Evolutionary conservation across 305 asterid species (phyloP).

Genomic region (Plantago rigida): DNA sequence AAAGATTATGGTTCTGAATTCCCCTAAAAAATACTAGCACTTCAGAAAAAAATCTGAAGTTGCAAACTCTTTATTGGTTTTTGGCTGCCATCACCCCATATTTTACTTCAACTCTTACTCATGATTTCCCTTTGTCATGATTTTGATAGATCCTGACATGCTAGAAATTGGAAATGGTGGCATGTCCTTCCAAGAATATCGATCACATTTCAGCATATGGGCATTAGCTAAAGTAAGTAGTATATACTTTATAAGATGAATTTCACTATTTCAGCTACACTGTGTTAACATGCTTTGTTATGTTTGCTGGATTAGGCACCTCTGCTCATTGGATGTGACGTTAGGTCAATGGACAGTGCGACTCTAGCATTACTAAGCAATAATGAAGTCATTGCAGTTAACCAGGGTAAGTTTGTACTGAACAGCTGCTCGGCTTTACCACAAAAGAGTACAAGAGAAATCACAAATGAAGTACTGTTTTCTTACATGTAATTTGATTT

Average conservation of each 20-base stretch:
- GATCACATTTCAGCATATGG: constrained; percentile 96
- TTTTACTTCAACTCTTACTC: background rate
- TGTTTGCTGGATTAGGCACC: constrained; percentile 55
- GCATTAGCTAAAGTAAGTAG: constrained; percentile 66
- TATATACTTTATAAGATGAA: background rate
- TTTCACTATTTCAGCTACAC: background rate
- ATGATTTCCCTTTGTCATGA: background rate
- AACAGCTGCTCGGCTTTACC: background rate
- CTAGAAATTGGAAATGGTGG: constrained; percentile 96
- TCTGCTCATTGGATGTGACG: constrained; percentile 74
- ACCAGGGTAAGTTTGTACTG: constrained; percentile 51
- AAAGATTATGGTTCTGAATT: background rate
- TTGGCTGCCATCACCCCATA: background rate
- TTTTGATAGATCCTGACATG: constrained; percentile 81
- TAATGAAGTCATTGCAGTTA: constrained; percentile 70
- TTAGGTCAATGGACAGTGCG: constrained; percentile 48
- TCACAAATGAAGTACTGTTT: background rate
- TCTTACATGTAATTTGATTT: background rate
- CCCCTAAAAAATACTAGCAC: background rate
- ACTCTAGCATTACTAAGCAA: constrained; percentile 51
- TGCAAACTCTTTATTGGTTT: no score
- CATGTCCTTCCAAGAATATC: constrained; percentile 61
- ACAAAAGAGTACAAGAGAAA: background rate
- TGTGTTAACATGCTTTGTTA: constrained; percentile 4
- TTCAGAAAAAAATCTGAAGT: no score